Conservation (phyloP, 352 stramenopile genomes). For the Phytophthora litchii region DNA sequence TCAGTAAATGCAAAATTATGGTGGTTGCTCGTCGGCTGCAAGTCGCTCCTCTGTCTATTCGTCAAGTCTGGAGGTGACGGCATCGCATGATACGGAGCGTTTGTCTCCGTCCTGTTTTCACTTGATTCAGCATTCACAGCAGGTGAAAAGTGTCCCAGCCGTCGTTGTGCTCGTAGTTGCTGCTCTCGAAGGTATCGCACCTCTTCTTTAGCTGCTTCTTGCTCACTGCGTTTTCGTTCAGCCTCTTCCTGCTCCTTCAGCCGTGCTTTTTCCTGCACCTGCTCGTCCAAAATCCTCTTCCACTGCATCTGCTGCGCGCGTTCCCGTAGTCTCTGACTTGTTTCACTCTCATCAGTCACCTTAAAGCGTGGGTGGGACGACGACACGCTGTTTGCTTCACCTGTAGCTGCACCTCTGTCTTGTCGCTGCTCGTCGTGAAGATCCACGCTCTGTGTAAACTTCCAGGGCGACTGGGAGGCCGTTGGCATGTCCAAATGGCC, state of each 20-base stretch:
- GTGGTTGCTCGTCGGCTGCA: slow-evolving; percentile 18
- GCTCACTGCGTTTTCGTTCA: slow-evolving; percentile 42
- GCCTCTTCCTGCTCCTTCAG: slow-evolving; percentile 52
- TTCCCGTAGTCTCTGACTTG: slow-evolving; percentile 61
- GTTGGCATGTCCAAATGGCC: slow-evolving; percentile 38
- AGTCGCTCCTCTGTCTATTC: slow-evolving; percentile 20
- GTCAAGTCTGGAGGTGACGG: slow-evolving; percentile 19
- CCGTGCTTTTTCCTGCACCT: slow-evolving; percentile 74
- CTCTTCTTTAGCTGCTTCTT: slow-evolving; percentile 54
- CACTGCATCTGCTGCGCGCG: slow-evolving; percentile 75
- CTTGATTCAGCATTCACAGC: slow-evolving; percentile 14
- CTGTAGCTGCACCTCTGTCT: slow-evolving; percentile 35
- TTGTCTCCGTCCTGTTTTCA: slow-evolving; percentile 15
- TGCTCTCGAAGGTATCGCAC: slow-evolving; percentile 56
- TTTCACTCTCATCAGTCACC: slow-evolving; percentile 56
- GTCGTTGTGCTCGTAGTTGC: slow-evolving; percentile 66
- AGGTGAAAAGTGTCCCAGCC: slow-evolving; percentile 34
- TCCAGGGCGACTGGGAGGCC: slow-evolving; percentile 27
- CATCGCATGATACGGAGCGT: slow-evolving; percentile 19
- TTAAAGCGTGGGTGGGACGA: slow-evolving; percentile 56
- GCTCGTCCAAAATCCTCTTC: slow-evolving; percentile 69
- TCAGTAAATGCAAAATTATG: slow-evolving; percentile 24
- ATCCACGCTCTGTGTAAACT: slow-evolving; percentile 19
- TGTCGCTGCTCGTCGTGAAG: slow-evolving; percentile 32
- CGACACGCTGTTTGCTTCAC: slow-evolving; percentile 29